Conservation (phyloP, 2,329 filamentous ascomycete species). For the Leptographium procerum region DNA sequence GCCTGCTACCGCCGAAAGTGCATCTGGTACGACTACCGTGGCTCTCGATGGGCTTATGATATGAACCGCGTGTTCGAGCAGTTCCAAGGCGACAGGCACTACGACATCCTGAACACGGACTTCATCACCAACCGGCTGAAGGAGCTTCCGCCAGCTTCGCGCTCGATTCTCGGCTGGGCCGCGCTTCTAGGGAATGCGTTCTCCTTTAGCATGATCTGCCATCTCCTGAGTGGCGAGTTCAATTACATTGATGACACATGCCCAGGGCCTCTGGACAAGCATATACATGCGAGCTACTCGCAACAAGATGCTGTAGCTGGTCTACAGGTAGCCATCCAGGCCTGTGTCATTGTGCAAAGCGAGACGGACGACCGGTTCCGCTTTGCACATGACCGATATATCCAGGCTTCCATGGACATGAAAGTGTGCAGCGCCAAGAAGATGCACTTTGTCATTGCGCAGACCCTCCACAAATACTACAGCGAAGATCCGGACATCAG, state of each 20-base stretch:
- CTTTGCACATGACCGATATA: constrained; percentile 81
- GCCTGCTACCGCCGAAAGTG: constrained; percentile 77
- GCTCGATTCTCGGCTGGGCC: constrained; percentile 76
- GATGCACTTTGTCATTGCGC: constrained; percentile 87
- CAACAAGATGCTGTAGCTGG: constrained; percentile 63
- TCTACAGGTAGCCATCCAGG: constrained; percentile 69
- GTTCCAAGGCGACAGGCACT: constrained; percentile 68
- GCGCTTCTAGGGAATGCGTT: constrained; percentile 73
- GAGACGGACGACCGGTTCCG: constrained; percentile 79
- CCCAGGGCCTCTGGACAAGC: constrained; percentile 16
- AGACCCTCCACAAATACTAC: constrained; percentile 65
- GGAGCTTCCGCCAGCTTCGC: constrained; percentile 63
- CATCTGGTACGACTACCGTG: constrained; percentile 82
- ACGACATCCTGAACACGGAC: constrained; percentile 67
- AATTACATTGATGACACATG: constrained; percentile 39
- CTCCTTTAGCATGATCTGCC: constrained; percentile 70
- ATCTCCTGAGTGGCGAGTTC: constrained; percentile 65
- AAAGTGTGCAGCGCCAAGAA: constrained; percentile 57
- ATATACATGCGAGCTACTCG: constrained; percentile 38
- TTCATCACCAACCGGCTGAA: constrained; percentile 70
- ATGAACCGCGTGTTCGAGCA: constrained; percentile 77
- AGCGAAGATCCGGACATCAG: constrained; percentile 47
- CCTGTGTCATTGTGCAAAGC: constrained; percentile 69
- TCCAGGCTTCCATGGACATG: constrained; percentile 60
- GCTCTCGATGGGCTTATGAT: constrained; percentile 73